Conservation (phyloP, 2,329 filamentous ascomycete genomes). For the Blastomyces gilchristii region DNA sequence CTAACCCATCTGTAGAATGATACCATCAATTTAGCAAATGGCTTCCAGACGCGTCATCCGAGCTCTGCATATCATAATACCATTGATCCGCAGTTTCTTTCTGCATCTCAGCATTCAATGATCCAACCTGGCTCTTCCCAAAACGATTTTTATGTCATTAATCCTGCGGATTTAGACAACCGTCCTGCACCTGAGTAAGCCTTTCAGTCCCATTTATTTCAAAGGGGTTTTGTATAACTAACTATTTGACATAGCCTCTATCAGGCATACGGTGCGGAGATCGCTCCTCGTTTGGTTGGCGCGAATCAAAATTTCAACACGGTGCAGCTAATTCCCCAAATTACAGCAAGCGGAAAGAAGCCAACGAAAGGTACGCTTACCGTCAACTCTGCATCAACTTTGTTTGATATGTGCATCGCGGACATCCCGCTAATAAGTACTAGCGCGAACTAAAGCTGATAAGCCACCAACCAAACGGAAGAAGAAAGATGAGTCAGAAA, state of each 20-base stretch:
- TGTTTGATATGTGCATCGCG: not conserved
- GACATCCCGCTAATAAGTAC: not conserved
- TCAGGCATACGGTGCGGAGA: not conserved
- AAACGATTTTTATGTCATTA: constrained; percentile 14
- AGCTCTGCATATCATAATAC: constrained; percentile 25
- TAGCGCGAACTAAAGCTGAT: constrained; percentile 11
- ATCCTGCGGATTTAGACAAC: constrained; percentile 15
- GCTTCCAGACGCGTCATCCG: constrained; percentile 21
- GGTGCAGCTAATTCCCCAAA: not conserved
- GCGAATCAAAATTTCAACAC: not conserved
- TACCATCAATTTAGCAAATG: constrained; percentile 24
- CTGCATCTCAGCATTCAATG: constrained; percentile 19
- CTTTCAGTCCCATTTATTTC: not conserved
- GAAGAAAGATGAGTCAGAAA: constrained; percentile 12
- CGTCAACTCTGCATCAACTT: not conserved
- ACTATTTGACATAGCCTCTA: not conserved
- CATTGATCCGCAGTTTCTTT: constrained; percentile 33
- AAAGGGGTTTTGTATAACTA: not conserved
- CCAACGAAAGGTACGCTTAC: constrained; percentile 2
- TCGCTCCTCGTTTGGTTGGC: constrained; percentile 3
- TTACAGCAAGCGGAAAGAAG: not conserved
- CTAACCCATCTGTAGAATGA: constrained; percentile 15
- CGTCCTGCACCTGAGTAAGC: not conserved
- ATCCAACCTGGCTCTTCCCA: constrained; percentile 10
- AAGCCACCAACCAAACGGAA: constrained; percentile 12